Conservation (phyloP, 1,139 yeast species). For the Debaryomyces sp. region DNA sequence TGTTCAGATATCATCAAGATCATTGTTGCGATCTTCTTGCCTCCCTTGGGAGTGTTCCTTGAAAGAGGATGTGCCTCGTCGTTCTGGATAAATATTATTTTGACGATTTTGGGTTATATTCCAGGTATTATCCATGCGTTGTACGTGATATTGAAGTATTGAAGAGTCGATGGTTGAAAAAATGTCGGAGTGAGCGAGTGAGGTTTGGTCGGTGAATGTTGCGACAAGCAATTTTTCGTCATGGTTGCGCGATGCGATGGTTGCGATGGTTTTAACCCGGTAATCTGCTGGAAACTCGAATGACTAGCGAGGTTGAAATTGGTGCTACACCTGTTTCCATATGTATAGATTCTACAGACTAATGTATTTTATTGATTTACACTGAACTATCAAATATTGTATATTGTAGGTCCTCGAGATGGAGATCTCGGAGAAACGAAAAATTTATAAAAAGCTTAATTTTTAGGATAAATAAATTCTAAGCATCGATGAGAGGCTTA, state of each 20-base stretch:
- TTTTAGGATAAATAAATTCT: background rate
- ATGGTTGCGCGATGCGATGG: no score
- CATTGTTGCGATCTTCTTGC: slow-evolving; percentile 63
- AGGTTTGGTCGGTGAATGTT: background rate
- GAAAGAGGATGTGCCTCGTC: slow-evolving; percentile 65
- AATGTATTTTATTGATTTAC: background rate
- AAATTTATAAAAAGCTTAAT: slow-evolving; percentile 1
- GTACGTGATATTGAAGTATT: slow-evolving; percentile 51
- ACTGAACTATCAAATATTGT: background rate
- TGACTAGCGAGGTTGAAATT: no score
- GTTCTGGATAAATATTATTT: slow-evolving; percentile 58
- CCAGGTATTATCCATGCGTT: slow-evolving; percentile 70
- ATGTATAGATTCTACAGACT: background rate
- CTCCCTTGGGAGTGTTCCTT: slow-evolving; percentile 75
- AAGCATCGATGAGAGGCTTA: slow-evolving; percentile 32
- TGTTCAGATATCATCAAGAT: slow-evolving; percentile 62
- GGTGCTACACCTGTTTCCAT: background rate
- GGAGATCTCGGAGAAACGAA: background rate
- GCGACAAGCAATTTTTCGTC: no score
- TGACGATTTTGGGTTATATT: slow-evolving; percentile 65
- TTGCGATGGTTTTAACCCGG: background rate
- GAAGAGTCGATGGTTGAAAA: background rate
- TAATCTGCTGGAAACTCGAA: background rate
- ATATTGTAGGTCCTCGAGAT: background rate
- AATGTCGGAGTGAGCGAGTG: background rate